Conservation (phyloP, 768 basidiomycete genomes). For the Boletus reticulatus region DNA sequence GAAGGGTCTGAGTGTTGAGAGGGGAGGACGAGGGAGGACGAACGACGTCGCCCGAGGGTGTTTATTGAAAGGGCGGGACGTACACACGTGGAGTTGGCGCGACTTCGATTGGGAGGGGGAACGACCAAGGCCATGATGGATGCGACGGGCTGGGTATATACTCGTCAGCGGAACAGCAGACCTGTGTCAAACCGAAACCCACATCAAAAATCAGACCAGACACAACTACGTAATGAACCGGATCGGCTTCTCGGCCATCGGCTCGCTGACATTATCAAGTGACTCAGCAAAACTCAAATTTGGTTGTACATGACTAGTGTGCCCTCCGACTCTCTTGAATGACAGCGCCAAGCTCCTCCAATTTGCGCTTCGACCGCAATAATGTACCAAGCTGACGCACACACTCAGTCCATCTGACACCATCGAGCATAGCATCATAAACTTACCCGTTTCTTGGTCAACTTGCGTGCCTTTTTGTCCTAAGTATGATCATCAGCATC, state of each 20-base stretch:
- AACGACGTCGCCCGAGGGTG: slow-evolving; percentile 55
- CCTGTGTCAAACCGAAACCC: too few relatives aligned
- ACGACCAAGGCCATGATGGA: slow-evolving; percentile 30
- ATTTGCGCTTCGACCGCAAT: slow-evolving; percentile 96
- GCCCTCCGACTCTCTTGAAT: slow-evolving; percentile 92
- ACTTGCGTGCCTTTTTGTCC: slow-evolving; percentile 99
- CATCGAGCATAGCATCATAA: not conserved
- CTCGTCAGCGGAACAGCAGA: too few relatives aligned
- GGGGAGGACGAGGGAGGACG: slow-evolving; percentile 44
- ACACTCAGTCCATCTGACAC: not conserved
- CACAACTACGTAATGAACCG: slow-evolving; percentile 17
- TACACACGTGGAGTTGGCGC: slow-evolving; percentile 60
- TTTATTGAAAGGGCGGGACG: slow-evolving; percentile 49
- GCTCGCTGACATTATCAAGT: not conserved
- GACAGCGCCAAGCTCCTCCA: slow-evolving; percentile 90
- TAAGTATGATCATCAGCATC: slow-evolving; percentile 28
- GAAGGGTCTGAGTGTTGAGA: slow-evolving; percentile 17
- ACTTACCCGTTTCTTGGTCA: slow-evolving; percentile 98
- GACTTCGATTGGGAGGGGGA: slow-evolving; percentile 47
- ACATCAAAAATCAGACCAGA: slow-evolving; percentile 20
- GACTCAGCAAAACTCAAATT: slow-evolving; percentile 10
- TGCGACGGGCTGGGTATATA: not conserved
- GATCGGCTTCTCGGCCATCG: slow-evolving; percentile 22
- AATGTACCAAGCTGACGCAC: slow-evolving; percentile 87
- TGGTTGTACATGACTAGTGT: slow-evolving; percentile 31